These are phyloP conservation scores for Sporothrix phasma DNA, from an alignment of 2,329 filamentous ascomycete species.

Conservation along the genomic window DNA sequence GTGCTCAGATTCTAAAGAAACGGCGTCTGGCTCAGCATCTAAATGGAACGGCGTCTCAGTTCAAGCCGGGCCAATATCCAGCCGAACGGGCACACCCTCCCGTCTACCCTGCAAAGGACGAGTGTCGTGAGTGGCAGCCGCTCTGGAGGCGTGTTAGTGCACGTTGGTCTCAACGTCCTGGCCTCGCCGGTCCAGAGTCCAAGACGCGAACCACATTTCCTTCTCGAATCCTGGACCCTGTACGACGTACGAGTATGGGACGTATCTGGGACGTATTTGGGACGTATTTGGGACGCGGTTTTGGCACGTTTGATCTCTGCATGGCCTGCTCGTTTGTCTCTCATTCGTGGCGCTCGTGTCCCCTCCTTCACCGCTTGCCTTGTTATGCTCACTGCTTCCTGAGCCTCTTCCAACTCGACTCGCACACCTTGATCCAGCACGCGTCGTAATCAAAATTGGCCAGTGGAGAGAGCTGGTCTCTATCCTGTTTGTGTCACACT, in stretches of 20 bases:
- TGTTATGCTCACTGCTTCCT: not conserved
- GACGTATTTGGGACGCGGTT: no score
- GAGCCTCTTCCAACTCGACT: not conserved
- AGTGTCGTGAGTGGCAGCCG: no score
- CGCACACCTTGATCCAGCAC: not conserved
- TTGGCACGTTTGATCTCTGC: not conserved
- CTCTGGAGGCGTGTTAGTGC: not conserved
- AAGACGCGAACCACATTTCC: slow-evolving; percentile 1
- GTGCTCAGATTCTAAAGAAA: no score
- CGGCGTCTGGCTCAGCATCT: no score
- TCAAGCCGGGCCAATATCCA: not conserved
- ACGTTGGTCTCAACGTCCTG: not conserved
- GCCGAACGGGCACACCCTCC: not conserved
- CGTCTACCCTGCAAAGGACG: not conserved
- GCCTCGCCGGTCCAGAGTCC: not conserved
- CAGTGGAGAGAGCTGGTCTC: not conserved
- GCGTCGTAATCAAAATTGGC: not conserved
- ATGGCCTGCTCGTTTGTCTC: not conserved
- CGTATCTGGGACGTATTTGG: no score
- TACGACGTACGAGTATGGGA: no score
- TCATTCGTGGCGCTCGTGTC: not conserved
- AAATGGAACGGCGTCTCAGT: no score
- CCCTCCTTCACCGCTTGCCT: not conserved
- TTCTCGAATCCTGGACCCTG: slow-evolving; percentile 3
- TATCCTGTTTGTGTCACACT: not conserved